Base-by-base conservation (phyloP, 345 rosid species). In the Eutrema heterophyllum region DNA sequence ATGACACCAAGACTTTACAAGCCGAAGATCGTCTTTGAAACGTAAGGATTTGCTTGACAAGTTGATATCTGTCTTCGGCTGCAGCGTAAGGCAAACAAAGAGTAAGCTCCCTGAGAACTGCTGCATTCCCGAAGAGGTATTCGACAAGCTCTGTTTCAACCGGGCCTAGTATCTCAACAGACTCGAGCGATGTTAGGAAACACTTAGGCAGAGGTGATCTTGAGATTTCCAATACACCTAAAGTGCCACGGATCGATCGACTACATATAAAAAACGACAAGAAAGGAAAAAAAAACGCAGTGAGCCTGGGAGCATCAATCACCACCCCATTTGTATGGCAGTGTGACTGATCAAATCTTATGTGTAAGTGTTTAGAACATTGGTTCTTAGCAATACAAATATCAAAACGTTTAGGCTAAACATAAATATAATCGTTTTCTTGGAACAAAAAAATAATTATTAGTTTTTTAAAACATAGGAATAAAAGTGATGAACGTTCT, bases 171-270 rank as follows among this genome's bases (percentile, higher is more conserved):
- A 21, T 27, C 3, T 26, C 21, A 41, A 63, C 53, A 64, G 7
- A 2, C 68, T 45, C 7, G n/a, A 64, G 41, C 53, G 68, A 64
- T 45, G 41, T 64, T 9, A 45, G 41, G 6, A 64, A 9, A 45
- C 41, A 43, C 38, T 26, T 26, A 2, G 50, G 67, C 52, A 8
- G 1, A 62, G 0, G 1, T 44, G 39, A 44, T n/a, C n/a, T 27
- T 52, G 12, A 9, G 27, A 21, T 21, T 21, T 21, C 24, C 24
- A 21, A 21, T 21, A 21, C 24, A 21, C 1, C 24, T 21, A 21
- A 21, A 21, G 24, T 21, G 24, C 1, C 24, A 21, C 1, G 24
- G 24, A 21, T 21, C 24, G 24, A 21, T 21, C 24, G 1, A 21
- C 24, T 21, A 21, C 4, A 13, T 13, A 13, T 16, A 46, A 2